Evolutionary conservation across 2,329 filamentous ascomycete species (phyloP), one percentile per base, ranked within the genome.

Genomic region (Cytospora piceae): DNA sequence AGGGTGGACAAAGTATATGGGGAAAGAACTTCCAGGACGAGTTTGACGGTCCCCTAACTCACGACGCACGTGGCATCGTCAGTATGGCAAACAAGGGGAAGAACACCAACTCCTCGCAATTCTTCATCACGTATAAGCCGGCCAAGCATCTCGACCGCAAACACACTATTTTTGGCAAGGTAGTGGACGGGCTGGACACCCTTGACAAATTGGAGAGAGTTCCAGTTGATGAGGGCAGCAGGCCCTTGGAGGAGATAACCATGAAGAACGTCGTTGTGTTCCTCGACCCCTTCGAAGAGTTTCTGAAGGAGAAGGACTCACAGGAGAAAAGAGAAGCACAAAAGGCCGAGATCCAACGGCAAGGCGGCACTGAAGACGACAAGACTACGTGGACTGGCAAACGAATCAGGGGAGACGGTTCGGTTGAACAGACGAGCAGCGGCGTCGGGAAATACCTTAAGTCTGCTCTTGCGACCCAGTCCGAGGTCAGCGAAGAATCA

Each of bases 1-100:
- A 92, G 67, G 95, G 95, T n/a, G 95, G 95, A 0, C 81, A 88
- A 58, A 96, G 91, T 73, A 88, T 96, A 67, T 99, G 95, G 95
- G 92, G 92, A 66, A 96, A 96, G 78, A 92, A 93, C 68, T 99
- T 99, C 73, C 84, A 90, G 61, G 95, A 99, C 76, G 95, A 99
- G 75, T 90, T 98, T 69, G 93, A 97, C 20, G 93, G 94, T 0
- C 93, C 94, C 0, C 78, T 93, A 51, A 90, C 89, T n/a, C 95
- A 99, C 73, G 90, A 93, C 73, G 80, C 84, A 0, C 84, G 94
- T 32, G 95, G 95, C 15, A 86, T 94, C 0, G 74, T 96, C 31
- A 93, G 90, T 71, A 99, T 99, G 95, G 95, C 95, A 51, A 99
- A 99, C 78, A 99, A 99, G 76, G 95, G 95, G 66, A 97, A 97